A percentile compares a stretch with the other conserved stretches of the same genome.
phyloP scores from a whole-genome alignment of 2,329 filamentous ascomycete species.

The Hypoxylon sp. region DNA sequence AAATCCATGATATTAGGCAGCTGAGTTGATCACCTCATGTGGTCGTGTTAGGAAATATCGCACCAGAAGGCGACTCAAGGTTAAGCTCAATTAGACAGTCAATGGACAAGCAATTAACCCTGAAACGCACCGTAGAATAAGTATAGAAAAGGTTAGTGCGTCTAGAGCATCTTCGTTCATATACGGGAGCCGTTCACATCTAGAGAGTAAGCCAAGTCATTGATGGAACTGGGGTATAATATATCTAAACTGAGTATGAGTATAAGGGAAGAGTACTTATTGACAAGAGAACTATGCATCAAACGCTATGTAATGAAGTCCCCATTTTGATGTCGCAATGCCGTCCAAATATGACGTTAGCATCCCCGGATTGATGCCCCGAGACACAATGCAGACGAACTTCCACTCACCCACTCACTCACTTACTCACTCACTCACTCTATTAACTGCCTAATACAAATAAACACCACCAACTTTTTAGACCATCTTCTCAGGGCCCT shows the following conservation, averaged over 20 bases:
- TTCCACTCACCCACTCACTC: neutral
- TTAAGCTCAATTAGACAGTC: neutral
- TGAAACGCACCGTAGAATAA: neutral
- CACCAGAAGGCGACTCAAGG: neutral
- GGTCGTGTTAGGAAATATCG: neutral
- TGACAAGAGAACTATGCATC: slow-evolving; percentile 13
- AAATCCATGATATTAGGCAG: neutral
- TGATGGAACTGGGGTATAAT: slow-evolving; percentile 24
- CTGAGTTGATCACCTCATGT: neutral
- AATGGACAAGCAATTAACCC: neutral
- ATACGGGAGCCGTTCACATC: neutral
- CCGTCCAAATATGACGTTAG: slow-evolving; percentile 6
- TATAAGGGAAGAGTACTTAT: slow-evolving; percentile 8
- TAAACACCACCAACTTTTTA: slow-evolving; percentile 21
- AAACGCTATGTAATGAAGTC: slow-evolving; percentile 20
- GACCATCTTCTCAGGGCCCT: slow-evolving; percentile 50
- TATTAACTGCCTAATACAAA: neutral
- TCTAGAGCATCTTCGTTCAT: neutral
- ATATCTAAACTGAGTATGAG: slow-evolving; percentile 21
- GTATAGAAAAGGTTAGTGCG: neutral
- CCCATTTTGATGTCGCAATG: slow-evolving; percentile 15
- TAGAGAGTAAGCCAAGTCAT: neutral
- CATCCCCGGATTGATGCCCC: slow-evolving; percentile 1
- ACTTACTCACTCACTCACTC: neutral
- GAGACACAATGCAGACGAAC: slow-evolving; percentile 4